Evolutionary conservation across 2,329 filamentous ascomycete species (phyloP).

Genomic region (Colletotrichum lupini): DNA sequence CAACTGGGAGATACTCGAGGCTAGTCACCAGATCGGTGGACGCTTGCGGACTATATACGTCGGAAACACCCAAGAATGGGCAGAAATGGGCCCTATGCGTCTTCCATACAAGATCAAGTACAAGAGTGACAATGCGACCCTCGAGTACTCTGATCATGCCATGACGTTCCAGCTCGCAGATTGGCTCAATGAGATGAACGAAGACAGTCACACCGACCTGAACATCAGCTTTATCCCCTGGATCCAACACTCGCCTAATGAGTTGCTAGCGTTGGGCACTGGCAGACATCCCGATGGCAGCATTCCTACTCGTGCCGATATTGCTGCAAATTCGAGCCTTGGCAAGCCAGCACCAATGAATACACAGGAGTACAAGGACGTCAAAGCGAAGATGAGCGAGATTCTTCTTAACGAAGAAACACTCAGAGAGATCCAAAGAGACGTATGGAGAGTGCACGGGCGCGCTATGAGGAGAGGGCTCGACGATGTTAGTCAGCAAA

Average conservation of each 20-base stretch:
- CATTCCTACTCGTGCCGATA: conserved; percentile 62
- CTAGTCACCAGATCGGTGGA: conserved; percentile 66
- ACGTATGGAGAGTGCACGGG: conserved; percentile 54
- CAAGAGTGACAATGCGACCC: conserved; percentile 60
- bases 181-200: conserved; percentile 66
- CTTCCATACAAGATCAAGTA: conserved; percentile 48
- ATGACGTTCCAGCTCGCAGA: conserved; percentile 70
- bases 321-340: conserved; percentile 56
- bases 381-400: conserved; percentile 41
- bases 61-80: conserved; percentile 63
- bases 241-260: conserved; percentile 65
- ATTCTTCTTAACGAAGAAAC: not conserved
- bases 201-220: conserved; percentile 52
- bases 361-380: conserved; percentile 41
- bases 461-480: conserved; percentile 57
- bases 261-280: conserved; percentile 59
- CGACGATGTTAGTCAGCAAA: conserved; percentile 65
- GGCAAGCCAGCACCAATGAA: conserved; percentile 41
- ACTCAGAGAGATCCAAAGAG: conserved; percentile 47
- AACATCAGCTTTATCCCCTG: conserved; percentile 71
- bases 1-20: conserved; percentile 69
- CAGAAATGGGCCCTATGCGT: conserved; percentile 70
- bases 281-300: conserved; percentile 61
- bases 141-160: conserved; percentile 67
- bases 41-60: conserved; percentile 70